Conservation (phyloP, 2,329 filamentous ascomycete species). For the Penicillium hesseltinei region DNA sequence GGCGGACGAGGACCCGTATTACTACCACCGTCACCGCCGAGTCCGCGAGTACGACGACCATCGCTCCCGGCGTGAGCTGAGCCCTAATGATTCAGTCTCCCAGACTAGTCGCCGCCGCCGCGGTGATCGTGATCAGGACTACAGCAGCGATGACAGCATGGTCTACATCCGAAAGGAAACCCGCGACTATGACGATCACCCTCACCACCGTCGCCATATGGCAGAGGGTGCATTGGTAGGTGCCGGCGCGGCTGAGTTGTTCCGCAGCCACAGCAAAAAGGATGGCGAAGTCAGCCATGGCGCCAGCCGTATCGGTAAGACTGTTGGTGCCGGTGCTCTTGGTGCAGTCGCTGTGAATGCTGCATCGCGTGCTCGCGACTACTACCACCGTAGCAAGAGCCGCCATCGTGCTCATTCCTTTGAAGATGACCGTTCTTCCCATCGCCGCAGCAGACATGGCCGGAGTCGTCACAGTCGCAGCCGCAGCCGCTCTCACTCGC, state of each 20-base stretch:
- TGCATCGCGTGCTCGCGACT: slow-evolving; percentile 51
- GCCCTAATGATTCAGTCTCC: slow-evolving; percentile 54
- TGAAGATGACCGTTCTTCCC: slow-evolving; percentile 41
- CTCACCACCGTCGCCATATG: slow-evolving; percentile 56
- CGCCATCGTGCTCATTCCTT: slow-evolving; percentile 43
- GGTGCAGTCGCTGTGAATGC: slow-evolving; percentile 62
- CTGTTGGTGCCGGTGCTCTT: slow-evolving; percentile 59
- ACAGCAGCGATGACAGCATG: slow-evolving; percentile 61
- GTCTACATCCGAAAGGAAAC: slow-evolving; percentile 58
- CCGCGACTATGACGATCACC: slow-evolving; percentile 44
- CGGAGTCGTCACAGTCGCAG: slow-evolving; percentile 33
- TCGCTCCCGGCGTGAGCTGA: slow-evolving; percentile 46
- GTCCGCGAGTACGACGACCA: slow-evolving; percentile 55
- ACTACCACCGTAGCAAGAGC: slow-evolving; percentile 47
- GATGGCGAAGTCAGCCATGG: slow-evolving; percentile 55
- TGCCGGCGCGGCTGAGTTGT: slow-evolving; percentile 59
- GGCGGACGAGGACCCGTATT: slow-evolving; percentile 58
- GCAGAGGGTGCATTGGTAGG: slow-evolving; percentile 63
- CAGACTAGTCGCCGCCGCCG: slow-evolving; percentile 46
- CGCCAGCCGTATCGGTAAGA: slow-evolving; percentile 49
- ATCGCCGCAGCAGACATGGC: slow-evolving; percentile 32
- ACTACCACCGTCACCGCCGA: slow-evolving; percentile 59
- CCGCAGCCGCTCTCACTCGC: slow-evolving; percentile 48
- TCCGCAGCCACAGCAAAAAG: slow-evolving; percentile 58
- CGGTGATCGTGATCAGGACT: slow-evolving; percentile 42